Evolutionary conservation across 176 grass and related monocot species (phyloP).

Genomic region (Melocanna baccifera): DNA sequence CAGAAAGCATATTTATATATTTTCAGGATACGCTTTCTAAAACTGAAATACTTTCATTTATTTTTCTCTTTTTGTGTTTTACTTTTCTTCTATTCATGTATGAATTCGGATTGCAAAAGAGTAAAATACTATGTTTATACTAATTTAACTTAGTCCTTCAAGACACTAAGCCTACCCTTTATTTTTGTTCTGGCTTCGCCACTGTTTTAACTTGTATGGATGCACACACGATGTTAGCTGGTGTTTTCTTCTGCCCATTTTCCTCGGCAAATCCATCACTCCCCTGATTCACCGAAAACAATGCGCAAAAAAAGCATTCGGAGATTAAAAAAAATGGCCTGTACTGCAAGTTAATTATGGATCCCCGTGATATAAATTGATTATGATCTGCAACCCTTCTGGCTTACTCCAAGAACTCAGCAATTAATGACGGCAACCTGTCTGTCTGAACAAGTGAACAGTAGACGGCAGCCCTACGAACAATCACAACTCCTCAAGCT

Average conservation of each 20-base stretch:
- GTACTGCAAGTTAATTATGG: background rate
- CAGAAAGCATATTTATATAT: no score
- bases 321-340: background rate
- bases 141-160: no score
- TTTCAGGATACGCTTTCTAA: no score
- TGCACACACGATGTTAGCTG: no score
- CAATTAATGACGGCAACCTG: background rate
- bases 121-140: no score
- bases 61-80: no score
- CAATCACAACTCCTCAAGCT: slow-evolving; percentile 81
- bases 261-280: background rate
- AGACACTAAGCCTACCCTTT: no score
- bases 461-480: slow-evolving; percentile 30
- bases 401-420: background rate
- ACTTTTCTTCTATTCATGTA: no score
- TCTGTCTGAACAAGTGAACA: background rate
- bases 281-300: background rate
- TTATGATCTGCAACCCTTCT: background rate
- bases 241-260: background rate
- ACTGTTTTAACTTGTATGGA: no score
- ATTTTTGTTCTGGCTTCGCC: no score
- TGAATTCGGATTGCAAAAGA: no score
- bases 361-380: background rate
- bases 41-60: no score
- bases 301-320: background rate